Evolutionary conservation across 225 moss, liverwort and hornwort genomes (phyloP).

Genomic region (Asterella californica): DNA sequence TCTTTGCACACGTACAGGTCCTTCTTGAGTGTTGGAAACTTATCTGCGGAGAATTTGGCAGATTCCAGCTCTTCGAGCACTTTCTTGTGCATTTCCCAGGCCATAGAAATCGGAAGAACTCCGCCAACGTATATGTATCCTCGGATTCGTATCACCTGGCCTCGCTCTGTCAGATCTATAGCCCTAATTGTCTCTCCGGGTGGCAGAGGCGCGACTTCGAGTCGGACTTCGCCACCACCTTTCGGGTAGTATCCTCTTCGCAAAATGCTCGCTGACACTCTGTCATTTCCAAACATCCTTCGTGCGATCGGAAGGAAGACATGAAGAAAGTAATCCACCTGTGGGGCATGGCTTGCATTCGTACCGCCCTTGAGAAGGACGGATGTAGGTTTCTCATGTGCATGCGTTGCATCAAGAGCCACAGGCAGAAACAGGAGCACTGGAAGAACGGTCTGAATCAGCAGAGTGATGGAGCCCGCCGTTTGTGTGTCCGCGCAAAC

Average conservation of each 20-base stretch:
- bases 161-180: slow-evolving; percentile 25
- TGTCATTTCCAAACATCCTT: slow-evolving; percentile 41
- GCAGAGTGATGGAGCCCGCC: slow-evolving; percentile 38
- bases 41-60: neutral
- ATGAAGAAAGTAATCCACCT: slow-evolving; percentile 44
- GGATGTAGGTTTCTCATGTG: slow-evolving; percentile 4
- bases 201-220: slow-evolving; percentile 25
- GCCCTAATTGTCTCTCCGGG: slow-evolving; percentile 24
- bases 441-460: slow-evolving; percentile 37
- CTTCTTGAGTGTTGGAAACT: slow-evolving; percentile 8
- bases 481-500: slow-evolving; percentile 25
- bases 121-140: slow-evolving; percentile 45
- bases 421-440: slow-evolving; percentile 41
- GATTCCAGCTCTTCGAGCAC: slow-evolving; percentile 18
- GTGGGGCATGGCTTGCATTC: slow-evolving; percentile 35
- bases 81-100: slow-evolving; percentile 37
- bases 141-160: slow-evolving; percentile 25
- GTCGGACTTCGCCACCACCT: slow-evolving; percentile 34
- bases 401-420: slow-evolving; percentile 8
- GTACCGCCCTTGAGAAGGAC: slow-evolving; percentile 43
- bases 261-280: slow-evolving; percentile 23
- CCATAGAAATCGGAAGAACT: slow-evolving; percentile 28
- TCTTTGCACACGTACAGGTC: slow-evolving; percentile 32
- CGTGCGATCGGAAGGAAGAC: slow-evolving; percentile 46
- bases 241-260: slow-evolving; percentile 38